These are phyloP conservation scores for Diaporthe sp. DNA, from an alignment of 2,329 filamentous ascomycete genomes.

Conservation along the genomic window DNA sequence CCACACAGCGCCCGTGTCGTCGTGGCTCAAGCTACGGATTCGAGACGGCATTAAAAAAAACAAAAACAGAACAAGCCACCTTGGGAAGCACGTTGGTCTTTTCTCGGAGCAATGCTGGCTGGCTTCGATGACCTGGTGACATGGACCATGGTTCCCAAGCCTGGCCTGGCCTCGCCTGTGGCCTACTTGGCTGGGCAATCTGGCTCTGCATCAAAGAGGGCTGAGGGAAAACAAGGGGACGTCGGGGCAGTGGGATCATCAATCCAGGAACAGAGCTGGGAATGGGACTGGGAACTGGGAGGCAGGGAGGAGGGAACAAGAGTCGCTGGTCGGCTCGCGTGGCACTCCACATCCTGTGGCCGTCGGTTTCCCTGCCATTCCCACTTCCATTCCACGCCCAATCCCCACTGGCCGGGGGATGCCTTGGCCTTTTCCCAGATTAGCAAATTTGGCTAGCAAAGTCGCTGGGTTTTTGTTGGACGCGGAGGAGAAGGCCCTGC, in stretches of 20 bases:
- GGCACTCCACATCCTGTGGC: constrained; percentile 37
- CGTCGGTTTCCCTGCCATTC: constrained; percentile 28
- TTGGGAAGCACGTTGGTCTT: not conserved
- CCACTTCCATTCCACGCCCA: constrained; percentile 16
- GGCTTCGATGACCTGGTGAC: not conserved
- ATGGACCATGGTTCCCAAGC: not conserved
- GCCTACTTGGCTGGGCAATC: not conserved
- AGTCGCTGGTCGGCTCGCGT: constrained; percentile 36
- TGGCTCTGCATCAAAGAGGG: not conserved
- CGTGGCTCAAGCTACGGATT: not conserved
- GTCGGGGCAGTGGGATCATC: constrained; percentile 29
- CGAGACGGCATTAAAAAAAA: not conserved
- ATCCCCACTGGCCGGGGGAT: constrained; percentile 25
- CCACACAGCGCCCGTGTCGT: not conserved
- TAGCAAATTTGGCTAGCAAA: constrained; percentile 38
- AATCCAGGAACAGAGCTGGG: constrained; percentile 22
- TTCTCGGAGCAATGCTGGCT: not conserved
- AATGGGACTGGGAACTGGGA: not conserved
- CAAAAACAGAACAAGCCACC: not conserved
- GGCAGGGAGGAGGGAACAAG: not conserved
- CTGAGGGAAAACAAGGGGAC: constrained; percentile 19
- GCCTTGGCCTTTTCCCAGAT: constrained; percentile 40
- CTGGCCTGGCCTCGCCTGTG: not conserved
- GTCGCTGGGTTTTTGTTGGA: not conserved
- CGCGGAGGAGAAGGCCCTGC: constrained; percentile 1